Base-by-base conservation (phyloP, 768 basidiomycete genomes). In the Pleurotus salmoneostramineus region DNA sequence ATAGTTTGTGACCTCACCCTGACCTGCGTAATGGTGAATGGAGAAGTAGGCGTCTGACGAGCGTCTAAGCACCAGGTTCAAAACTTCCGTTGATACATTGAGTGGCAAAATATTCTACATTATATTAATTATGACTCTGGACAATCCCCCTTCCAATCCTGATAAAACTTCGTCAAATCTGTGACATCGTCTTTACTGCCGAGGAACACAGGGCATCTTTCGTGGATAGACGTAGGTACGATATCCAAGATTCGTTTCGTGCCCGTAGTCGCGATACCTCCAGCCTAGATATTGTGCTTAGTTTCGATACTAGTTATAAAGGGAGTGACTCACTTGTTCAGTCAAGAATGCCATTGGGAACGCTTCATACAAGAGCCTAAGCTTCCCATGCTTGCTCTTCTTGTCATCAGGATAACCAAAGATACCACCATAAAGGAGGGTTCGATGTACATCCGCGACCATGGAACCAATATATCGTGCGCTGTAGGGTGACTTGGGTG, bases 331-430 rank as follows among this genome's bases (percentile, higher is more conserved):
- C 60, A 89, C 91, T 83, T 96, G 94, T 67, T 98, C 95, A 2
- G 86, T 94, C 69, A 98, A 73, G 76, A 88, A 95, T 6, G 94
- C 91, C 95, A 98, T 97, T 15, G 95, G 96, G 81, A 97, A 98
- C 3, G 93, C 96, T 74, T 98, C 97, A 65, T 98, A 99, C 47
- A 99, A 77, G 68, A 98, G 74, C 67, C 97, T 83, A 65, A 99
- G 79, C 76, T 99, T 99, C 48, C 97, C 96, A 57, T 74, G 88
- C 81, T 96, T 97, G 74, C 85, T 91, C 83, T 98, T 98, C 83
- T 93, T 97, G 76, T 99, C 97, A 67, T 88, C 87, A 6, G 97
- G 97, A 72, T 99, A 99, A 6, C 95, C 96, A 66, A 99, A 99
- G 66, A 99, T 98, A 44, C 97, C 97, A 21, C 97, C 97, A 68